Base-by-base conservation (phyloP, 2,329 filamentous ascomycete species). In the Xylariaceae sp. region DNA sequence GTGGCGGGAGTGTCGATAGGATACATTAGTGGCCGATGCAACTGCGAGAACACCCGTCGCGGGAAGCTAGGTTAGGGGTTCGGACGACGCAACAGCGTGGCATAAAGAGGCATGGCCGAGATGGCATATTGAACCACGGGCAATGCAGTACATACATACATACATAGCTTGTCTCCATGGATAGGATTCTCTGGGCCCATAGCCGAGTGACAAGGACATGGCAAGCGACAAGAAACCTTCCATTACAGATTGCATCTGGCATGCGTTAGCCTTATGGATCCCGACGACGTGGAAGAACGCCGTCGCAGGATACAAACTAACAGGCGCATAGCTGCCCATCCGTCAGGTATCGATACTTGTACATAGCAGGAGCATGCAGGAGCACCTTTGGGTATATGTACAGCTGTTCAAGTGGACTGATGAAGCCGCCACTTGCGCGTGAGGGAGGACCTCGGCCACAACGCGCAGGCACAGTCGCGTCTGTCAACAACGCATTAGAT, bases 241-340 rank as follows among this genome's bases (percentile, higher is more conserved):
- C 39, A 18, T n/a, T 11, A 31, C 38, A 13, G 9, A 32, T 15
- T 24, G 34, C 32, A 51, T 51, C 22, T 52, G 40, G 44, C 47
- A 48, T 56, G 51, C 48, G 39, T 55, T 52, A 52, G 49, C 38
- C 45, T 26, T 37, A 54, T 50, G 52, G 55, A 45, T 26, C 22
- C 43, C 50, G 40, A 53, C 55, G 47, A 56, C 52, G 55, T 57
- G 55, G 54, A 55, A 49, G 47, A 39, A 41, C 39, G 47, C 48
- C 36, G 42, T 51, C 42, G 45, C 42, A 44, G 51, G 43, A 54
- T 54, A 54, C 52, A 52, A 54, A 47, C 49, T 56, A 53, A 53
- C 41, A 52, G 54, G 62, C 44, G 22, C 59, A 61, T 64, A 42
- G 61, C 60, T 66, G 59, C 62, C 62, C 61, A 64, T 63, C 48